Evolutionary conservation across 495 filamentous ascomycete genomes (phyloP).

Genomic region (Oidiodendron maius): DNA sequence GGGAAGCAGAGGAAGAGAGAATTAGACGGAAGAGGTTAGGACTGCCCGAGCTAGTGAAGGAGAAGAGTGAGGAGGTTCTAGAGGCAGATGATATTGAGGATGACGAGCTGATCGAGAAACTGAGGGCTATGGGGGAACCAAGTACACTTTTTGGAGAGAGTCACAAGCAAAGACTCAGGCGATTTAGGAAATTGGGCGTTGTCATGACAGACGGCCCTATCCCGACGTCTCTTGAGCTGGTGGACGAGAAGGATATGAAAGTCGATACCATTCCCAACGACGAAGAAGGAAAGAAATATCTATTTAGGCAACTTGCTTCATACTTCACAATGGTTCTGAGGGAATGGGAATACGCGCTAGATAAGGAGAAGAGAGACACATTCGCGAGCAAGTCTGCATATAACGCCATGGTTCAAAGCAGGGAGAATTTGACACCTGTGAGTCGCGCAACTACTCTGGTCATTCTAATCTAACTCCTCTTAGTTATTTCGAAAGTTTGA

Average conservation of each 20-base stretch:
- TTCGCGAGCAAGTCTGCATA: constrained; percentile 71
- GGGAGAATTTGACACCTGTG: constrained; percentile 75
- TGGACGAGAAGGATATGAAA: constrained; percentile 84
- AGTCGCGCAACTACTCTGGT: constrained; percentile 6
- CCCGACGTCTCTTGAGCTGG: constrained; percentile 63
- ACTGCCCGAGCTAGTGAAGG: constrained; percentile 61
- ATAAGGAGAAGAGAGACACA: constrained; percentile 61
- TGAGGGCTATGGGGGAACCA: constrained; percentile 71
- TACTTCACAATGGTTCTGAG: constrained; percentile 90
- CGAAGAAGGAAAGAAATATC: constrained; percentile 48
- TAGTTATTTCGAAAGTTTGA: constrained; percentile 84
- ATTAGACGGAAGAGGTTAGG: constrained; percentile 48
- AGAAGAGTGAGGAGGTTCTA: constrained; percentile 30
- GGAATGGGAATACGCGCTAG: constrained; percentile 81
- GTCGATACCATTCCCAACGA: constrained; percentile 59
- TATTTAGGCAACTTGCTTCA: constrained; percentile 82
- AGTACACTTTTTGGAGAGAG: constrained; percentile 75
- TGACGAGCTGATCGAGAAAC: constrained; percentile 56
- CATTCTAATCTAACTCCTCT: constrained; percentile 3
- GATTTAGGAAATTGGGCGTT: constrained; percentile 56
- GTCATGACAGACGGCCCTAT: constrained; percentile 46
- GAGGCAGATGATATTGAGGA: constrained; percentile 66
- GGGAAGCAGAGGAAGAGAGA: constrained; percentile 52
- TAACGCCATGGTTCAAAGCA: constrained; percentile 72
- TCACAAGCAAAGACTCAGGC: constrained; percentile 58